These are phyloP conservation scores for Amanita muscaria DNA, from an alignment of 768 basidiomycete species.

Conservation along the genomic window DNA sequence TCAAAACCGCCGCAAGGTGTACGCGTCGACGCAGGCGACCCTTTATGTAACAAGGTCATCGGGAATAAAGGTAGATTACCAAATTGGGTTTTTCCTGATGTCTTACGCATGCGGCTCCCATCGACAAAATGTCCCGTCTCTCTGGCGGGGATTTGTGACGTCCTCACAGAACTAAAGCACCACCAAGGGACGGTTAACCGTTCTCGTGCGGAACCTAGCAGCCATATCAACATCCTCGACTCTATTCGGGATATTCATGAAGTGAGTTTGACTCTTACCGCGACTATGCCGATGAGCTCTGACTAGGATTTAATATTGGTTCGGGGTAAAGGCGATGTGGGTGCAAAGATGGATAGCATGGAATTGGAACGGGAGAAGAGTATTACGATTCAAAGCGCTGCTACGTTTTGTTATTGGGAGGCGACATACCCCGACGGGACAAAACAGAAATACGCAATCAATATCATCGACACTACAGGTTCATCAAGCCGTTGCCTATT, in stretches of 20 bases:
- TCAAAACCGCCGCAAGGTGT: too few relatives aligned
- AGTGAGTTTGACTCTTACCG: slow-evolving; percentile 47
- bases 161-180: too few relatives aligned
- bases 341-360: slow-evolving; percentile 99
- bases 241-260: slow-evolving; percentile 95
- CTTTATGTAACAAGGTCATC: too few relatives aligned
- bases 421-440: slow-evolving; percentile 52
- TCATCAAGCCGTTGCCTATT: background rate
- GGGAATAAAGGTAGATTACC: too few relatives aligned
- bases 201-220: too few relatives aligned
- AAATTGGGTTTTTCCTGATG: too few relatives aligned
- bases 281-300: background rate
- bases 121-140: too few relatives aligned
- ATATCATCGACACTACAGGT: slow-evolving; percentile 99
- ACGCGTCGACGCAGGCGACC: too few relatives aligned
- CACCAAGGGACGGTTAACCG: too few relatives aligned
- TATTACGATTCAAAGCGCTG: slow-evolving; percentile 98
- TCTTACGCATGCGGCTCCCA: too few relatives aligned
- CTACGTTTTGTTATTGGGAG: slow-evolving; percentile 97
- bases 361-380: slow-evolving; percentile 98
- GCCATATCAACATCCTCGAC: too few relatives aligned
- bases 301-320: slow-evolving; percentile 44
- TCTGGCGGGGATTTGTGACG: too few relatives aligned
- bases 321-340: slow-evolving; percentile 88
- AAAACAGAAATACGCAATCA: slow-evolving; percentile 83